Evolutionary conservation across 139 green algal species (phyloP).

Genomic region (Chlorella sorokiniana): DNA sequence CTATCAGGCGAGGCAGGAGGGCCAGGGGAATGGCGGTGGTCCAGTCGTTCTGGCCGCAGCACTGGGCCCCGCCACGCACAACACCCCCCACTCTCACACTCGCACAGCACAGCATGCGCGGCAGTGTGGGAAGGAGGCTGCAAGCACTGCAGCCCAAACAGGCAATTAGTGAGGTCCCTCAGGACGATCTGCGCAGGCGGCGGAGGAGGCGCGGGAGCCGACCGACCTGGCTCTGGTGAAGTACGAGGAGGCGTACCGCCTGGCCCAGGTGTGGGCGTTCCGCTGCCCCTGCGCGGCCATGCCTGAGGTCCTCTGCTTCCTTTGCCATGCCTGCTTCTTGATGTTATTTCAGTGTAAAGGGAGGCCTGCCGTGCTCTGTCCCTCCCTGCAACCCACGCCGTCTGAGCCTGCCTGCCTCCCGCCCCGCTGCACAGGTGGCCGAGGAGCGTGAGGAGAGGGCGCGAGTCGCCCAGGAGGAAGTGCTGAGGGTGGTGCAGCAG

Average conservation of each 20-base stretch:
- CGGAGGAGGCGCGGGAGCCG: constrained; percentile 31
- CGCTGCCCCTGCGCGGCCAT: too few relatives aligned
- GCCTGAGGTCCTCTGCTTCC: too few relatives aligned
- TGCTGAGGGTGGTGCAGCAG: constrained; percentile 20
- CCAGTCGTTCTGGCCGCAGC: not conserved
- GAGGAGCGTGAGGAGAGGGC: constrained; percentile 9
- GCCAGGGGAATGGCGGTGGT: not conserved
- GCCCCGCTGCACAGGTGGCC: not conserved
- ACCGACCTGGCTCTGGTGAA: constrained; percentile 33
- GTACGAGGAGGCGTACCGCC: constrained; percentile 31
- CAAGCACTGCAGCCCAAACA: not conserved
- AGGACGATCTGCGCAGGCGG: constrained; percentile 10
- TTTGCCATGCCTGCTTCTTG: too few relatives aligned
- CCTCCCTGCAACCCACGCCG: too few relatives aligned
- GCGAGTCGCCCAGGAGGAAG: not conserved
- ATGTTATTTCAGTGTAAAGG: too few relatives aligned
- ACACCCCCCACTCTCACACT: too few relatives aligned
- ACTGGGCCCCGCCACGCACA: not conserved
- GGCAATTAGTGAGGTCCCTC: not conserved
- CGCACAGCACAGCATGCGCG: too few relatives aligned
- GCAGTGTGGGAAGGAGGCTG: too few relatives aligned
- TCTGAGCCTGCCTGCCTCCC: too few relatives aligned
- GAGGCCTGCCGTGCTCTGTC: too few relatives aligned
- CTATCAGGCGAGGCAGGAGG: not conserved
- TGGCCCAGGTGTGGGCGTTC: not conserved